Base-by-base conservation (phyloP, 345 rosid species). In the Psidium friedrichsthalianum region DNA sequence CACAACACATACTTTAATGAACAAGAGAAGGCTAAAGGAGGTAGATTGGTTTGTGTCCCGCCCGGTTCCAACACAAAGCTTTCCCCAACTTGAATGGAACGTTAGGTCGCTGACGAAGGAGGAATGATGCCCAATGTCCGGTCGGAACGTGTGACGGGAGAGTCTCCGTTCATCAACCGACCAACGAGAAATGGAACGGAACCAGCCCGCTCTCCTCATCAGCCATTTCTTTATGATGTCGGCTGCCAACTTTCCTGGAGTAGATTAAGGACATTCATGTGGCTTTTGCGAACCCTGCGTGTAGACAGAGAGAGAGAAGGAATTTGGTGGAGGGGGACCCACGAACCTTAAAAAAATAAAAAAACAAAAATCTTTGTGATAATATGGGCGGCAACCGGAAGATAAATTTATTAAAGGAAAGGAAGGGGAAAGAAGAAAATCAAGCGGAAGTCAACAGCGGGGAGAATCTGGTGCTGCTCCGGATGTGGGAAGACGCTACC, bases 211-310 rank as follows among this genome's bases (percentile, higher is more conserved):
- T 10, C 47, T 36, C 40, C 47, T 36, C 25, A 3, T 18, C 24
- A 0, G 47, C 80, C 47, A 21, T 80, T 89, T 61, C 11, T 74
- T 47, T 87, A 51, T 61, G 36, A 87, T 90, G 92, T 90, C 91
- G 91, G 93, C 90, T 11, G 83, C 88, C 84, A 84, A 82, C 56
- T 89, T 24, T 83, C 25, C 25, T 8, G 78, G 89, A 87, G 89
- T 56, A 64, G 74, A 36, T 84, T 56, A 85, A 56, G 89, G 86
- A 76, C 85, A 51, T 82, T 86, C 88, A 84, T 85, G 87, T 82
- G 84, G 82, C 61, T 49, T 16, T 24, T 18, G 18, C 36, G 80
- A 69, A 36, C 47, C 25, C 25, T 69, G 18, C 78, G 78, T 69
- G 36, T 5, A 29, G 40, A 69, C 25, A 64, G 25, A 36, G 47